phyloP scores from a whole-genome alignment of 2,329 filamentous ascomycete species.

The Beauveria sp. region DNA sequence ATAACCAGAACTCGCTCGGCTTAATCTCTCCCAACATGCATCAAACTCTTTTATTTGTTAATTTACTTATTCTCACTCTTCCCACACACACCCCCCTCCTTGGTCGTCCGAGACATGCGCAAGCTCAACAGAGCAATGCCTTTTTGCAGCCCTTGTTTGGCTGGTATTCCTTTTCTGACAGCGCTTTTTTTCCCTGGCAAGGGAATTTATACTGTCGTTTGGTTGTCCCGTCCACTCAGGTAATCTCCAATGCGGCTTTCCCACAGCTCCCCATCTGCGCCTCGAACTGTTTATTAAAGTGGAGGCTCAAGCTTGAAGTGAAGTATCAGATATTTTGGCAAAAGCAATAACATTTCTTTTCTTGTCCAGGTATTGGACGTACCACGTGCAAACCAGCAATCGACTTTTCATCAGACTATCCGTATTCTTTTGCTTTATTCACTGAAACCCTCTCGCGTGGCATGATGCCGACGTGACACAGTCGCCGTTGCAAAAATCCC shows the following conservation, averaged over 20 bases:
- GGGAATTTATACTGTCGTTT: neutral
- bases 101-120: conserved; percentile 6
- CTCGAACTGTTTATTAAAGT: neutral
- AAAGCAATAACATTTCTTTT: neutral
- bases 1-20: neutral
- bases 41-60: no score
- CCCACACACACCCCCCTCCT: neutral
- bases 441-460: conserved; percentile 3
- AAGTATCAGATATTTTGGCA: neutral
- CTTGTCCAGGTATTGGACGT: no score
- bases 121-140: neutral
- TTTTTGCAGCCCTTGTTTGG: neutral
- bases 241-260: neutral
- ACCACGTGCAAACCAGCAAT: neutral
- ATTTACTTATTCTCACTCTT: neutral
- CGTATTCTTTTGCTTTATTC: neutral
- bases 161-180: neutral
- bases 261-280: neutral
- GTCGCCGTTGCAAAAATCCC: neutral
- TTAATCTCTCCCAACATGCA: neutral
- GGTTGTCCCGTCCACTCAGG: neutral
- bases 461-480: conserved; percentile 6
- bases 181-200: neutral
- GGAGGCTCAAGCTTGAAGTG: neutral
- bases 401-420: no score